Evolutionary conservation across 1,284 basidiomycete species (phyloP).

Genomic region (Volvariella surrecta): DNA sequence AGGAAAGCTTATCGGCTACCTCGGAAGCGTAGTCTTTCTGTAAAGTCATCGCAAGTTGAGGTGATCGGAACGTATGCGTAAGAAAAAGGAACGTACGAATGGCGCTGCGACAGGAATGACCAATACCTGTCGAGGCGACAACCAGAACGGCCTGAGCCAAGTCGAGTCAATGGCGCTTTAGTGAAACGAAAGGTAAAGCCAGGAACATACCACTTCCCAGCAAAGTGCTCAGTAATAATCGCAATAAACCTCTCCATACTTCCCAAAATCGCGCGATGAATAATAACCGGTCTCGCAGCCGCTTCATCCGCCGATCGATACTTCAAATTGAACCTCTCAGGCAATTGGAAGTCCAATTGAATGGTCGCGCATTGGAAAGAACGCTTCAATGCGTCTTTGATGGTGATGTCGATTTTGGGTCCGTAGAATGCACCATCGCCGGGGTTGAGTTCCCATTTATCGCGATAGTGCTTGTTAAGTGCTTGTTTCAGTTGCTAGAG

Average conservation of each 20-base stretch:
- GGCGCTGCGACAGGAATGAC: conserved; percentile 90
- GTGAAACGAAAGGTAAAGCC: background rate
- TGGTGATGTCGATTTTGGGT: conserved; percentile 97
- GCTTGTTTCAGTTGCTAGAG: conserved; percentile 75
- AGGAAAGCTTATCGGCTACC: conserved; percentile 62
- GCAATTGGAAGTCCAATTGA: conserved; percentile 98
- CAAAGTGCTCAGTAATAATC: conserved; percentile 96
- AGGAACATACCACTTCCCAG: conserved; percentile 78
- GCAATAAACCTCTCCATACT: conserved; percentile 95
- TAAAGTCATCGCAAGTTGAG: conserved; percentile 11
- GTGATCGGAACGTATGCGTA: conserved; percentile 8
- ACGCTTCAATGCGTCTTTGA: conserved; percentile 86
- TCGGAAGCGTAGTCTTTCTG: conserved; percentile 89
- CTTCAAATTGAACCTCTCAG: conserved; percentile 94
- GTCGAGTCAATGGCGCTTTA: background rate
- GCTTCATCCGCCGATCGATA: conserved; percentile 76
- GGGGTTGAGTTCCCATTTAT: conserved; percentile 91
- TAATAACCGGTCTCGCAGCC: conserved; percentile 85
- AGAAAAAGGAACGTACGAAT: conserved; percentile 55
- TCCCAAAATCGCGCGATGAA: conserved; percentile 95
- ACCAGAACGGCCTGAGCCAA: conserved; percentile 85
- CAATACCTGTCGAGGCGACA: conserved; percentile 90
- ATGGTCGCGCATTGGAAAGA: conserved; percentile 99
- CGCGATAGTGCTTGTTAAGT: conserved; percentile 83
- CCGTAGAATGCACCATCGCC: conserved; percentile 98